Conservation (phyloP, 1,284 basidiomycete species). For the Cutaneotrichosporon cyanovorans region DNA sequence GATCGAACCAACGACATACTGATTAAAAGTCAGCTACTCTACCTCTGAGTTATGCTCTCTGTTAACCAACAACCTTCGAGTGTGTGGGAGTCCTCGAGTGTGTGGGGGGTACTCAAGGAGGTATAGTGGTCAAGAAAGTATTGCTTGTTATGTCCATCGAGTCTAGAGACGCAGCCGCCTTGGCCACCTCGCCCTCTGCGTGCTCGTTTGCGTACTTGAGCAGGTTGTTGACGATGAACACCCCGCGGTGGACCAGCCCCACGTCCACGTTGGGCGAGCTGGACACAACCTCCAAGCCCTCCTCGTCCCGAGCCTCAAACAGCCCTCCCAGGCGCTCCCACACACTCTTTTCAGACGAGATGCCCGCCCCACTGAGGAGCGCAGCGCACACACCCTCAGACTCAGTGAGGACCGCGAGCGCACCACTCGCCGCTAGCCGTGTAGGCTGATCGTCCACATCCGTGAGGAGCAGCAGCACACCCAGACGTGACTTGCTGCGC, state of each 20-base stretch:
- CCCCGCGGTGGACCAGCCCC: conserved; percentile 61
- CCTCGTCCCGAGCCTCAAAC: conserved; percentile 41
- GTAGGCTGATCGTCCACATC: conserved; percentile 77
- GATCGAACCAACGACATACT: conserved; percentile 17
- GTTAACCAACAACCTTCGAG: no score
- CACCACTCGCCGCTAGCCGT: conserved; percentile 73
- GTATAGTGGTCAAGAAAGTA: no score
- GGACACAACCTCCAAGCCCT: conserved; percentile 35
- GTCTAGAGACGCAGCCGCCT: neutral
- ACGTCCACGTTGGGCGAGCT: conserved; percentile 44
- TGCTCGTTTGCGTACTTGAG: conserved; percentile 35
- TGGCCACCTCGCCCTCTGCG: neutral
- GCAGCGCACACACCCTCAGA: conserved; percentile 54
- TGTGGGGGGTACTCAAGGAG: no score
- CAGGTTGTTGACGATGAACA: conserved; percentile 62
- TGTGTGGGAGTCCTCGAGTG: no score
- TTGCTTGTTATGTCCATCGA: no score
- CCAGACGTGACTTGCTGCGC: conserved; percentile 57
- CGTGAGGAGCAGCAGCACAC: conserved; percentile 73
- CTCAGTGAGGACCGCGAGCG: conserved; percentile 69
- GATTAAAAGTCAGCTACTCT: conserved; percentile 22
- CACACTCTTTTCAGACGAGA: conserved; percentile 48
- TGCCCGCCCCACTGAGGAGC: conserved; percentile 45
- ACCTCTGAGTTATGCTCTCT: conserved; percentile 22
- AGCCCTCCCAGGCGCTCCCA: conserved; percentile 58